Conservation (phyloP, 331 rosid species). For the Acacia concinna region DNA sequence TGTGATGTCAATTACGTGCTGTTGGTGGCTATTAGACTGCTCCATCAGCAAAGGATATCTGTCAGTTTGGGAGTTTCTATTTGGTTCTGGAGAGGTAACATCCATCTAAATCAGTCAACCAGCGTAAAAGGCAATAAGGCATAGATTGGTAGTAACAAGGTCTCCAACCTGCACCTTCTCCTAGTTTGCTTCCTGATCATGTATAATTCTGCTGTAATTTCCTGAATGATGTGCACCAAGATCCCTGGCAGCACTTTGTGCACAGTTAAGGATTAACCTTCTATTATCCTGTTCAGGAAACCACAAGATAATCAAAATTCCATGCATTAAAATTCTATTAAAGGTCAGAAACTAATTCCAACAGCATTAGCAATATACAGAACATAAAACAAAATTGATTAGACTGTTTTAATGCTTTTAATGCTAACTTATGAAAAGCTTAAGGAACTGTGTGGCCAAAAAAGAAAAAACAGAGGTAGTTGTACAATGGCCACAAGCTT, state of each 20-base stretch:
- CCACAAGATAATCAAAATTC: constrained; percentile 33
- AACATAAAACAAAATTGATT: constrained; percentile 1
- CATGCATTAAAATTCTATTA: not conserved
- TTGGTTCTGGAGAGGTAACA: constrained; percentile 49
- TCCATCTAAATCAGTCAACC: constrained; percentile 64
- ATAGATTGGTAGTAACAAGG: constrained; percentile 36
- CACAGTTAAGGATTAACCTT: not conserved
- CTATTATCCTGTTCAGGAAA: constrained; percentile 31
- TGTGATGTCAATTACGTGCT: constrained; percentile 56
- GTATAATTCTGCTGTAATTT: constrained; percentile 8
- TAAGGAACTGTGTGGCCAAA: not conserved
- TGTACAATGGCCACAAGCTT: not conserved
- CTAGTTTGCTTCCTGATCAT: constrained; percentile 20
- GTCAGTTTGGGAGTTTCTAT: constrained; percentile 47
- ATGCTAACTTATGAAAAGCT: not conserved
- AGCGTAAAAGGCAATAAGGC: constrained; percentile 41
- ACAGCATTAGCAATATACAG: constrained; percentile 2
- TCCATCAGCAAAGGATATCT: constrained; percentile 69
- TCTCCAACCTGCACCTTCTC: constrained; percentile 29
- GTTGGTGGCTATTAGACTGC: constrained; percentile 41
- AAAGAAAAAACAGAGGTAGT: not conserved
- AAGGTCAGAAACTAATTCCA: constrained; percentile 4
- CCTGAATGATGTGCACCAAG: constrained; percentile 19
- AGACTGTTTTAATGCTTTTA: not conserved
- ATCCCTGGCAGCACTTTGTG: constrained; percentile 28